Conservation (phyloP, 805 yeast genomes). For the Candida sakaeoensis region DNA sequence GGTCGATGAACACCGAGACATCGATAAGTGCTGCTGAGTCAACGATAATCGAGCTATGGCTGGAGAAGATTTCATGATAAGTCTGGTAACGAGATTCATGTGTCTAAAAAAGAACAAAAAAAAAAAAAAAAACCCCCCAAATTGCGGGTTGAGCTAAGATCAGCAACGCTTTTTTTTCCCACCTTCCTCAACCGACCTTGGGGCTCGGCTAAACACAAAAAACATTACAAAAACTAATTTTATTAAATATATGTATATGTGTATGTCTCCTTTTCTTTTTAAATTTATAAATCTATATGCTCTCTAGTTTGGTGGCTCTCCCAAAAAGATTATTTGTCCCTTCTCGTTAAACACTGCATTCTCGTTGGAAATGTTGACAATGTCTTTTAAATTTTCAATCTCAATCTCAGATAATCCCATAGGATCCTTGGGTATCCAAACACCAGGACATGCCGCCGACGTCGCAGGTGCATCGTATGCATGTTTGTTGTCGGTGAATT, state of each 20-base stretch:
- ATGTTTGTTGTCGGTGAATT: slow-evolving; percentile 45
- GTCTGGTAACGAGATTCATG: background rate
- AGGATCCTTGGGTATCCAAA: slow-evolving; percentile 92
- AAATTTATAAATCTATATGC: background rate
- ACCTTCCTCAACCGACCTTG: no score
- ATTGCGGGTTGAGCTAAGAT: no score
- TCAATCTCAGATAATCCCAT: slow-evolving; percentile 71
- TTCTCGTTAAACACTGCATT: slow-evolving; percentile 51
- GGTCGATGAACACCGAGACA: background rate
- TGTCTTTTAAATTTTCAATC: slow-evolving; percentile 51
- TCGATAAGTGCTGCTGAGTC: slow-evolving; percentile 8
- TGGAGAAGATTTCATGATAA: slow-evolving; percentile 3
- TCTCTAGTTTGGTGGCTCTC: slow-evolving; percentile 28
- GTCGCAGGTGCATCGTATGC: slow-evolving; percentile 81
- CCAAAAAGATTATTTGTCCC: slow-evolving; percentile 30
- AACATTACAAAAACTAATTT: no score
- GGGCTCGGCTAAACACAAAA: background rate
- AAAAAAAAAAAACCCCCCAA: no score
- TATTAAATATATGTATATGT: no score
- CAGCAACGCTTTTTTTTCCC: background rate
- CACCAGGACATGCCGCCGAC: slow-evolving; percentile 60
- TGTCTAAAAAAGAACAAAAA: background rate
- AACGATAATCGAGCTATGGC: slow-evolving; percentile 12
- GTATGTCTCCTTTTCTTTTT: no score
- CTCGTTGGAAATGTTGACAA: slow-evolving; percentile 63